These are phyloP conservation scores for Salvia splendens DNA, from an alignment of 257 asterid genomes.

Conservation along the genomic window DNA sequence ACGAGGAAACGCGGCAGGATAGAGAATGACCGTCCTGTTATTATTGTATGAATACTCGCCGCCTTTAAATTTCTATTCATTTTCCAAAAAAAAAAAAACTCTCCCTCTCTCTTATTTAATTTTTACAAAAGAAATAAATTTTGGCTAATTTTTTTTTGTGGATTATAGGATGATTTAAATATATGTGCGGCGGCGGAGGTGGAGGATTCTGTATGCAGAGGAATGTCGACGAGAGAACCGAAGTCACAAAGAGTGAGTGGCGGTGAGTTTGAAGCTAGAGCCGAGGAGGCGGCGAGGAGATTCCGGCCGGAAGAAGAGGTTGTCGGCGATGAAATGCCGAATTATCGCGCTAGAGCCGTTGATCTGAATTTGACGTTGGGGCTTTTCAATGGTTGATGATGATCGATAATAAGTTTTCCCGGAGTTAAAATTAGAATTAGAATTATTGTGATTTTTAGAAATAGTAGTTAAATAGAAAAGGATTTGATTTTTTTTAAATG, in stretches of 20 bases:
- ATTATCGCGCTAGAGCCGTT: background rate
- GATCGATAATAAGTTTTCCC: background rate
- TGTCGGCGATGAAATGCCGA: background rate
- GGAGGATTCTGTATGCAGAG: background rate
- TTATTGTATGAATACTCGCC: conserved; percentile 31
- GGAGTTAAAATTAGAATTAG: background rate
- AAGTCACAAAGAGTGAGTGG: conserved; percentile 10
- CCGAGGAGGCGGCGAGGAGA: too few relatives aligned
- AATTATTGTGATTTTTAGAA: background rate
- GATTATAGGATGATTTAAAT: conserved; percentile 28
- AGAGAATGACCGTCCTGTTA: conserved; percentile 17
- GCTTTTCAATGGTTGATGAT: conserved; percentile 2
- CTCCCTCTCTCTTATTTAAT: too few relatives aligned
- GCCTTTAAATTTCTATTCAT: too few relatives aligned
- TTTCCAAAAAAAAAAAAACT: too few relatives aligned
- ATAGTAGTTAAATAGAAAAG: conserved; percentile 4
- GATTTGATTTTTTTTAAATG: background rate
- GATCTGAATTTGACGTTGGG: conserved; percentile 20
- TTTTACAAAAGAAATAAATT: background rate
- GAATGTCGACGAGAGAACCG: background rate
- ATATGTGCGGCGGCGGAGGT: background rate
- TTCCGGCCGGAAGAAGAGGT: too few relatives aligned
- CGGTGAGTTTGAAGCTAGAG: background rate
- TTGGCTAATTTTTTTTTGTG: background rate
- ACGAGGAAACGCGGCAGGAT: conserved; percentile 30